Percentiles rank a stretch among this genome's conserved stretches.
phyloP scores from a whole-genome alignment of 495 filamentous ascomycete species.

The Podospora pseudoanserina region DNA sequence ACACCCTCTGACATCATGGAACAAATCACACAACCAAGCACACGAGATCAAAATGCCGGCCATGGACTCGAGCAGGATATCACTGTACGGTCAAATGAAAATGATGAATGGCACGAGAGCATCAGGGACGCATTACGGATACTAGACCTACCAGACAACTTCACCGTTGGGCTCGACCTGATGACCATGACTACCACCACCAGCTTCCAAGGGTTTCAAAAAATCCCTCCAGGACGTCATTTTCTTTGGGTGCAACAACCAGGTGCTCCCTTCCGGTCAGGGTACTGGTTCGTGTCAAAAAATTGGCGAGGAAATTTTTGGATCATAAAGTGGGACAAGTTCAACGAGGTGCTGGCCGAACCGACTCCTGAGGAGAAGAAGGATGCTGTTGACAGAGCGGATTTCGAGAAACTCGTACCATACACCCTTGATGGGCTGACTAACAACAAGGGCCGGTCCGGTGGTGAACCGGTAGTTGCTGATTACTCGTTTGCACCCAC shows the following conservation, averaged over 20 bases:
- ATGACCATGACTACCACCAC: conserved; percentile 36
- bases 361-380: conserved; percentile 40
- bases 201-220: conserved; percentile 54
- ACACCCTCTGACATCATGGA: background rate
- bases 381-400: conserved; percentile 31
- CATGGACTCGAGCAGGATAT: background rate
- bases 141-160: conserved; percentile 38
- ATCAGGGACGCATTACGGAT: conserved; percentile 31
- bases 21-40: background rate
- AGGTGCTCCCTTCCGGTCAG: conserved; percentile 48
- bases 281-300: conserved; percentile 55
- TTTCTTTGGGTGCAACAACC: conserved; percentile 55
- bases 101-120: background rate
- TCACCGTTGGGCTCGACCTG: conserved; percentile 47
- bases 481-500: background rate
- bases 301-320: conserved; percentile 37
- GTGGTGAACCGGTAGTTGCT: background rate
- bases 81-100: background rate
- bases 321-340: conserved; percentile 60
- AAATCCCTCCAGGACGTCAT: conserved; percentile 57
- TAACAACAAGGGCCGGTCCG: background rate
- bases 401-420: conserved; percentile 38
- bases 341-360: conserved; percentile 45
- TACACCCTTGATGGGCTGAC: conserved; percentile 23
- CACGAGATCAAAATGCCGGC: background rate